Percentiles rank a stretch among this genome's conserved stretches.
phyloP scores from a whole-genome alignment of 1,284 basidiomycete species.

The Cryptococcus sp. region DNA sequence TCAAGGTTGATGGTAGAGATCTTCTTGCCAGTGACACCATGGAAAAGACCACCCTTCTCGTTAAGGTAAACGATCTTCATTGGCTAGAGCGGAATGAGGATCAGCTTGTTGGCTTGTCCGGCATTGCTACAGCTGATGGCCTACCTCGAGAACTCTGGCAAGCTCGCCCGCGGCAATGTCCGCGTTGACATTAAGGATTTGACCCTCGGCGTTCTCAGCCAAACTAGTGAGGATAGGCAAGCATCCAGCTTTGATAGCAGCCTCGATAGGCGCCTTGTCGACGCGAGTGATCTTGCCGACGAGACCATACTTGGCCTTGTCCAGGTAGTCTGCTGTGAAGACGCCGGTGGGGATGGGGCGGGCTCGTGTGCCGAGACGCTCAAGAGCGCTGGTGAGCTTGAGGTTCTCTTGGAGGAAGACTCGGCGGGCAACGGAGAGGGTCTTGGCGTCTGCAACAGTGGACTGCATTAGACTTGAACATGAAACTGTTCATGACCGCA shows the following conservation, averaged over 20 bases:
- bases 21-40: slow-evolving; percentile 93
- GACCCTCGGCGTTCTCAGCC: slow-evolving; percentile 86
- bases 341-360: slow-evolving; percentile 94
- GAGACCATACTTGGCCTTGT: slow-evolving; percentile 89
- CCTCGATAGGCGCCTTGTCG: slow-evolving; percentile 92
- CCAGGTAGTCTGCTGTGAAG: slow-evolving; percentile 91
- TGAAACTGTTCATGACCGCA: not conserved
- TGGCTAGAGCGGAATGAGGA: slow-evolving; percentile 55
- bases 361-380: slow-evolving; percentile 87
- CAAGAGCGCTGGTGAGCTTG: slow-evolving; percentile 84
- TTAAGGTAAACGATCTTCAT: slow-evolving; percentile 99
- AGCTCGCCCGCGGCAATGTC: slow-evolving; percentile 95
- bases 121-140: slow-evolving; percentile 7
- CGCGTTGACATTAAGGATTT: slow-evolving; percentile 95
- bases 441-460: slow-evolving; percentile 70
- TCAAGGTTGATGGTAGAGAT: slow-evolving; percentile 95
- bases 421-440: slow-evolving; percentile 86
- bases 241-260: slow-evolving; percentile 88
- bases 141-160: slow-evolving; percentile 82
- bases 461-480: not conserved
- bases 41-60: slow-evolving; percentile 97
- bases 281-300: slow-evolving; percentile 90
- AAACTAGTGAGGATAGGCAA: slow-evolving; percentile 89
- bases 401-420: slow-evolving; percentile 95
- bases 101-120: not conserved